Percentiles rank a stretch among this genome's conserved stretches.
These are phyloP conservation scores for Candida freyschussii DNA, from an alignment of 1,139 yeast genomes.

Conservation along the genomic window DNA sequence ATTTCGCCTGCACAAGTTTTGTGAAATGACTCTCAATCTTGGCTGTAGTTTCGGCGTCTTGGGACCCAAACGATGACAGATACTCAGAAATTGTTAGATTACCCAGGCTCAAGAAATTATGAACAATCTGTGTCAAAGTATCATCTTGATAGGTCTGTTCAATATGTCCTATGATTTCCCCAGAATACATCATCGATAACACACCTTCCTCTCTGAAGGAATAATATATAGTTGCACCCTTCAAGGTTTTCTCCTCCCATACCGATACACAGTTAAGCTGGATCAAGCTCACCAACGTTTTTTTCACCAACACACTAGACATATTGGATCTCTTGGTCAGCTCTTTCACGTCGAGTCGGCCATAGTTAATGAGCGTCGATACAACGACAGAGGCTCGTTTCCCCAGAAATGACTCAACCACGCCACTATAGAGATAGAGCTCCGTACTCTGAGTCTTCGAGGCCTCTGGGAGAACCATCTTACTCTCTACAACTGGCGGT, in stretches of 20 bases:
- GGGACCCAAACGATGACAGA: conserved; percentile 33
- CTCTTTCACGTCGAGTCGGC: conserved; percentile 50
- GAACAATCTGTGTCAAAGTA: conserved; percentile 60
- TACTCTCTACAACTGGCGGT: too few relatives aligned
- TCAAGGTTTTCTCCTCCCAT: conserved; percentile 40
- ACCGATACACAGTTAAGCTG: conserved; percentile 61
- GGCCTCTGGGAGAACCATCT: conserved; percentile 16
- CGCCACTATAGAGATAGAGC: conserved; percentile 49
- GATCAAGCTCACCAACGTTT: conserved; percentile 57
- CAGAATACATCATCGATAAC: conserved; percentile 63
- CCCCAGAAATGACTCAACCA: conserved; percentile 56
- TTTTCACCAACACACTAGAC: conserved; percentile 43
- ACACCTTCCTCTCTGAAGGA: conserved; percentile 62
- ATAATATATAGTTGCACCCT: conserved; percentile 42
- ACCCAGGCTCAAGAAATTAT: conserved; percentile 61
- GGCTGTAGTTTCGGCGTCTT: conserved; percentile 27
- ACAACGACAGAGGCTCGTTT: conserved; percentile 56
- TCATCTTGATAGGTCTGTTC: conserved; percentile 38
- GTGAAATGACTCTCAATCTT: conserved; percentile 35
- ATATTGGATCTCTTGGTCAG: conserved; percentile 39
- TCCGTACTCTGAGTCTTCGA: conserved; percentile 55
- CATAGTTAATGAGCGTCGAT: conserved; percentile 53
- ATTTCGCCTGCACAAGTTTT: conserved; percentile 49
- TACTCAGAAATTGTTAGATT: conserved; percentile 62
- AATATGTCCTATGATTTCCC: conserved; percentile 62